phyloP scores from a whole-genome alignment of 257 asterid species.

The Buddleja alternifolia region DNA sequence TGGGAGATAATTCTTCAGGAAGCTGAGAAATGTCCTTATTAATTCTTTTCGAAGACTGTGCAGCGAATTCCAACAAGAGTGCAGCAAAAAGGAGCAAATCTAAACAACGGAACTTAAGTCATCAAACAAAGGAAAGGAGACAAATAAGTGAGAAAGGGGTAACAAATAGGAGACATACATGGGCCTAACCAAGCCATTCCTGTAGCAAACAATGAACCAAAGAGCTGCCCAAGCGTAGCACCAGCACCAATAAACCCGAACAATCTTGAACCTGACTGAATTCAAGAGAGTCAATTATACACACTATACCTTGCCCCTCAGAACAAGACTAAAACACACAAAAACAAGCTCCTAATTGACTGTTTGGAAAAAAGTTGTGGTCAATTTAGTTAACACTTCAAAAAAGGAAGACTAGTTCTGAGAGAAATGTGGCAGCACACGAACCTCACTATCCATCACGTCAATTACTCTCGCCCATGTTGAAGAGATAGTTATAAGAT shows the following conservation, averaged over 20 bases:
- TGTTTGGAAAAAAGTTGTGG: not conserved
- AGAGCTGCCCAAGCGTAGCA: slow-evolving; percentile 96
- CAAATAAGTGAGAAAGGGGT: not conserved
- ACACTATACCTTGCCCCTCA: slow-evolving; percentile 24
- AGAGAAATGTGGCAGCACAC: slow-evolving; percentile 36
- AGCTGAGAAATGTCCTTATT: slow-evolving; percentile 53
- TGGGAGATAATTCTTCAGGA: slow-evolving; percentile 69
- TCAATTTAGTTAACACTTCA: slow-evolving; percentile 14
- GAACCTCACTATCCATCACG: slow-evolving; percentile 95
- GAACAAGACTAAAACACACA: slow-evolving; percentile 24
- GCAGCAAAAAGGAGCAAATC: slow-evolving; percentile 97
- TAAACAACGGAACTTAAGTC: slow-evolving; percentile 40
- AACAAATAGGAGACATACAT: slow-evolving; percentile 56
- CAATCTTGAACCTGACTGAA: slow-evolving; percentile 99
- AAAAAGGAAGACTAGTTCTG: slow-evolving; percentile 12
- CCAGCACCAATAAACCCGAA: slow-evolving; percentile 99
- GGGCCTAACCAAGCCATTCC: slow-evolving; percentile 99
- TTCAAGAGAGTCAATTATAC: slow-evolving; percentile 47
- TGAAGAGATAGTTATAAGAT: slow-evolving; percentile 95
- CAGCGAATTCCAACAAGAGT: slow-evolving; percentile 91
- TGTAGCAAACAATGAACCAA: slow-evolving; percentile 93
- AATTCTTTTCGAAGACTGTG: slow-evolving; percentile 82
- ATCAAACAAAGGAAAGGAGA: slow-evolving; percentile 7
- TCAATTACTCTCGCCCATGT: slow-evolving; percentile 99
- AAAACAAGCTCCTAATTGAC: slow-evolving; percentile 12